These are phyloP conservation scores for Eurotiales sp. DNA, from an alignment of 2,329 filamentous ascomycete genomes.

Conservation along the genomic window DNA sequence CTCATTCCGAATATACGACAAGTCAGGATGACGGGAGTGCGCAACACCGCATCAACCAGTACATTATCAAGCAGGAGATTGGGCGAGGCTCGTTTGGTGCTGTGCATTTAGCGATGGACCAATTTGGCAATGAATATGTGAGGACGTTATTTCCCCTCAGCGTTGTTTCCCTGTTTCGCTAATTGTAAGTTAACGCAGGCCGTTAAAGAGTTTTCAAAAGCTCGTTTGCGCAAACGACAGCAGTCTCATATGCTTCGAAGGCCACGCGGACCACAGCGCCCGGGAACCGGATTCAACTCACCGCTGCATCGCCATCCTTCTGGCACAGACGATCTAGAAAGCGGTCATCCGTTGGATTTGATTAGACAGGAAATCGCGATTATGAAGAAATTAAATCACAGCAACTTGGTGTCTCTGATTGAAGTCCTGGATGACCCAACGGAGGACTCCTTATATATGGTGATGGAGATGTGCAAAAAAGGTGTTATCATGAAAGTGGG, in stretches of 20 bases:
- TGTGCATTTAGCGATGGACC: constrained; percentile 84
- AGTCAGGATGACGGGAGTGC: constrained; percentile 77
- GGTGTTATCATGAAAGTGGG: constrained; percentile 96
- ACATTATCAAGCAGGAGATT: constrained; percentile 89
- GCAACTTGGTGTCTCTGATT: constrained; percentile 86
- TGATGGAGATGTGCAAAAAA: constrained; percentile 98
- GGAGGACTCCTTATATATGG: constrained; percentile 96
- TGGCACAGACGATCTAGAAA: constrained; percentile 48
- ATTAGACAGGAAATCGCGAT: constrained; percentile 97
- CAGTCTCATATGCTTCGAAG: constrained; percentile 81
- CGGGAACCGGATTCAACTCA: constrained; percentile 59
- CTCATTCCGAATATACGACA: constrained; percentile 78
- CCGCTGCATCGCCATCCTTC: constrained; percentile 59
- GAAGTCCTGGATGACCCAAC: constrained; percentile 95
- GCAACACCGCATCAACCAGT: constrained; percentile 90
- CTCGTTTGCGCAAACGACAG: constrained; percentile 79
- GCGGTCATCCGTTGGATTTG: constrained; percentile 72
- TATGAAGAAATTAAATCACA: constrained; percentile 97
- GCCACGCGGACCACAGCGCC: constrained; percentile 52
- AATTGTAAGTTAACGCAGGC: too few species aligned
- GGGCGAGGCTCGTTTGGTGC: constrained; percentile 94
- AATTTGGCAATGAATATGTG: constrained; percentile 91
- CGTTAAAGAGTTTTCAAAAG: constrained; percentile 96
- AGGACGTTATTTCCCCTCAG: constrained; percentile 30
- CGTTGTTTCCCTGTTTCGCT: neutral